phyloP scores from a whole-genome alignment of 352 stramenopile species.

The Pythium diclinum region DNA sequence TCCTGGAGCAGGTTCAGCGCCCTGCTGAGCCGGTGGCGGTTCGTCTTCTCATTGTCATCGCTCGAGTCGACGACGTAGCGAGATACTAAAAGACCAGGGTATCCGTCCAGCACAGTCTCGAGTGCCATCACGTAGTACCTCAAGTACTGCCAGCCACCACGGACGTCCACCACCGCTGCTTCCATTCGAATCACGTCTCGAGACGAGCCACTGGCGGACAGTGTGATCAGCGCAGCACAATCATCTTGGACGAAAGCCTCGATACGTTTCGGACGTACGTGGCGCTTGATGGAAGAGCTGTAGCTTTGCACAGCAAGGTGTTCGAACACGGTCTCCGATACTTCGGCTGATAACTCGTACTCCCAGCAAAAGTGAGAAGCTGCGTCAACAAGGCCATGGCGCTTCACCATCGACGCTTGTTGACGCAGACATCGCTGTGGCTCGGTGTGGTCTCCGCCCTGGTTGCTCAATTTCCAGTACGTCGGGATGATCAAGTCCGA shows the following conservation, averaged over 20 bases:
- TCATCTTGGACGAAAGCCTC: slow-evolving; percentile 19
- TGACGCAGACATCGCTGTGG: slow-evolving; percentile 3
- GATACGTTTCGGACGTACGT: slow-evolving; percentile 17
- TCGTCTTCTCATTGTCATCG: not conserved
- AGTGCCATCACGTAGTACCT: slow-evolving; percentile 19
- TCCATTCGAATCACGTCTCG: slow-evolving; percentile 19
- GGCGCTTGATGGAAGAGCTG: slow-evolving; percentile 12
- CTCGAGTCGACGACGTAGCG: slow-evolving; percentile 16
- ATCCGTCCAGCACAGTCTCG: slow-evolving; percentile 22
- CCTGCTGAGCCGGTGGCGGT: slow-evolving; percentile 11
- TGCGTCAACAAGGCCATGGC: not conserved
- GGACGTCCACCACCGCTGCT: slow-evolving; percentile 5
- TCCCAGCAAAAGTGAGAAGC: slow-evolving; percentile 17
- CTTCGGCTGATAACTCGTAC: slow-evolving; percentile 22
- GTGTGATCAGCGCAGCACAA: slow-evolving; percentile 9
- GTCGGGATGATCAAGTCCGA: slow-evolving; percentile 28
- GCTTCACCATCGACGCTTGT: slow-evolving; percentile 15
- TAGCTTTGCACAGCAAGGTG: slow-evolving; percentile 28
- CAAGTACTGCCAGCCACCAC: slow-evolving; percentile 14
- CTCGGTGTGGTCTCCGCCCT: not conserved
- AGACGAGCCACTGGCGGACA: not conserved
- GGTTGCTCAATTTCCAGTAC: slow-evolving; percentile 22
- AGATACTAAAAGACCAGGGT: slow-evolving; percentile 20
- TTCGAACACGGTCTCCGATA: slow-evolving; percentile 23
- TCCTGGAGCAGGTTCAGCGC: not conserved